phyloP scores from a whole-genome alignment of 352 stramenopile genomes.

The Pythium pyrilobum region DNA sequence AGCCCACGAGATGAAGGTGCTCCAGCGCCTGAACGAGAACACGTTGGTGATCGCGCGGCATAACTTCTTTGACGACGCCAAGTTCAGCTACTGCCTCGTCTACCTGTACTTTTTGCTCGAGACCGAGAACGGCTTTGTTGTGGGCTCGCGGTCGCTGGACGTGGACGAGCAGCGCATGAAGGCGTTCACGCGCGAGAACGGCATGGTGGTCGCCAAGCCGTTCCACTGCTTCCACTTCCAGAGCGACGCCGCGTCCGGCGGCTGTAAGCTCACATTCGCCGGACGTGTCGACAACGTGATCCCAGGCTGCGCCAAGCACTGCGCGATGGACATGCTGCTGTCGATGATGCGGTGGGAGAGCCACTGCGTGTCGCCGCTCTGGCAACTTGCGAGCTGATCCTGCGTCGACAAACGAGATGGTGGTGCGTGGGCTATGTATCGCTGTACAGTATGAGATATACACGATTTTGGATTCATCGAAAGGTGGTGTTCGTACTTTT shows the following conservation, averaged over 20 bases:
- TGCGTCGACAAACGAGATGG: too few species aligned
- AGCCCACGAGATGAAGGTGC: slow-evolving; percentile 32
- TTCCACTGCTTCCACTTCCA: slow-evolving; percentile 24
- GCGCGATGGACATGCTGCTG: slow-evolving; percentile 23
- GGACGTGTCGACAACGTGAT: slow-evolving; percentile 14
- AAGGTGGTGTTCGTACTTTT: too few species aligned
- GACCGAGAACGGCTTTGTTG: slow-evolving; percentile 16
- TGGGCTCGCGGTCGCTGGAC: slow-evolving; percentile 19
- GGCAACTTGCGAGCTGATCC: neutral
- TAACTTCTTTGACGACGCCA: slow-evolving; percentile 4
- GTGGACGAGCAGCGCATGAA: slow-evolving; percentile 10
- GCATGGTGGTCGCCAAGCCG: slow-evolving; percentile 14
- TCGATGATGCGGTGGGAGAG: slow-evolving; percentile 25
- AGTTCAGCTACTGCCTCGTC: slow-evolving; percentile 18
- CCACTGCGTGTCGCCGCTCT: slow-evolving; percentile 20
- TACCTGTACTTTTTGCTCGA: slow-evolving; percentile 24
- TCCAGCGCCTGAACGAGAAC: slow-evolving; percentile 24
- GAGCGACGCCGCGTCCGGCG: neutral
- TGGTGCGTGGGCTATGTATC: neutral
- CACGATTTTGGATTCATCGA: neutral
- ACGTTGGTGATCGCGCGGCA: slow-evolving; percentile 20
- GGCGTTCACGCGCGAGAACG: slow-evolving; percentile 1
- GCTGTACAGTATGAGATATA: neutral
- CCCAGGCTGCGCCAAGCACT: neutral
- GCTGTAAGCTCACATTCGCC: slow-evolving; percentile 12